These are phyloP conservation scores for Lepidium campestre DNA, from an alignment of 441 rosid species.

Conservation along the genomic window DNA sequence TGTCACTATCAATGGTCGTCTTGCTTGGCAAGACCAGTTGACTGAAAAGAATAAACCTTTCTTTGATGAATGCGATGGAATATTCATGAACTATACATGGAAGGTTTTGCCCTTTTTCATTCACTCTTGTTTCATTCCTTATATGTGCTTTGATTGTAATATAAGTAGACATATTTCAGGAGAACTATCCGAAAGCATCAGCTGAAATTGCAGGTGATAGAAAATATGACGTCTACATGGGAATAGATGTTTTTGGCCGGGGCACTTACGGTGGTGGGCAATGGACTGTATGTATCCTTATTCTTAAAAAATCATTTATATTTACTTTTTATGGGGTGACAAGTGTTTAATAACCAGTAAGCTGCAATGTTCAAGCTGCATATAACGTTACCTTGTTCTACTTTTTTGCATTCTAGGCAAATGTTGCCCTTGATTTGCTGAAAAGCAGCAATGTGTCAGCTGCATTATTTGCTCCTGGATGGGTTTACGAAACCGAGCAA, in stretches of 20 bases:
- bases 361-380: not conserved
- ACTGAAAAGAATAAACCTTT: conserved; percentile 66
- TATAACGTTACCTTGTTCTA: not conserved
- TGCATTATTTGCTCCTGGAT: conserved; percentile 91
- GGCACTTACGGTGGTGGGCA: conserved; percentile 72
- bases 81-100: conserved; percentile 76
- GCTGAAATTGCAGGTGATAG: conserved; percentile 70
- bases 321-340: not conserved
- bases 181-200: conserved; percentile 51
- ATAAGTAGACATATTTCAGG: conserved; percentile 31
- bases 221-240: conserved; percentile 77
- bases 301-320: not conserved
- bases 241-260: conserved; percentile 85
- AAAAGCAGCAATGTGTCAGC: conserved; percentile 68
- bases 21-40: conserved; percentile 64
- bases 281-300: conserved; percentile 47
- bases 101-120: conserved; percentile 33
- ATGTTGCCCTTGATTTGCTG: conserved; percentile 67
- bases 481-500: conserved; percentile 74
- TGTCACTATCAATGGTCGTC: conserved; percentile 54
- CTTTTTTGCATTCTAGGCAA: conserved; percentile 40
- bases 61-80: conserved; percentile 79
- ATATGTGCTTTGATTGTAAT: not conserved
- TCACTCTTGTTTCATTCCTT: not conserved
- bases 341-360: not conserved